phyloP scores from a whole-genome alignment of 371 early-diverging fungal species.

The Mortierella sp. region DNA sequence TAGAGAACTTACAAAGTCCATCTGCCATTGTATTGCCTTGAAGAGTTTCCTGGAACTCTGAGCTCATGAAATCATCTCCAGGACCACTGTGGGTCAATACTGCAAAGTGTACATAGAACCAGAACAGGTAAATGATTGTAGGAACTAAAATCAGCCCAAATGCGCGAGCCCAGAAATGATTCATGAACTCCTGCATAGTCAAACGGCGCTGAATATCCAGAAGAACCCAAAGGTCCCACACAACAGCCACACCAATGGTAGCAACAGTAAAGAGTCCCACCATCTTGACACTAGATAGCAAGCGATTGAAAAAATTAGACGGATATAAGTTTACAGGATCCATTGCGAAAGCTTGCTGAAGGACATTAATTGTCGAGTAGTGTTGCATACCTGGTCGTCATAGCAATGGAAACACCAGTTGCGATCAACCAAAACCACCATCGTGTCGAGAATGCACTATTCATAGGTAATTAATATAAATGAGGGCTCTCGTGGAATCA shows the following conservation, averaged over 20 bases:
- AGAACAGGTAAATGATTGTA: constrained; percentile 79
- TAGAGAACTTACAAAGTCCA: constrained; percentile 46
- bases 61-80: constrained; percentile 93
- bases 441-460: constrained; percentile 64
- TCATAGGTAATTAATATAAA: constrained; percentile 34
- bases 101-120: constrained; percentile 92
- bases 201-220: constrained; percentile 86
- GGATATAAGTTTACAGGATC: not conserved
- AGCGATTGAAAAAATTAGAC: not conserved
- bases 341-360: not conserved
- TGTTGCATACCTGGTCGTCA: constrained; percentile 68
- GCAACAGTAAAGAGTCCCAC: constrained; percentile 93
- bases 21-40: constrained; percentile 76
- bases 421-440: constrained; percentile 88
- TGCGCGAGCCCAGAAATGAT: constrained; percentile 77
- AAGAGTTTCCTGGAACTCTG: constrained; percentile 90
- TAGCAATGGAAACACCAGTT: constrained; percentile 79
- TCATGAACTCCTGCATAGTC: constrained; percentile 70
- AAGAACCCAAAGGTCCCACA: constrained; percentile 94
- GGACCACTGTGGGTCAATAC: constrained; percentile 83
- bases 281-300: constrained; percentile 87
- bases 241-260: constrained; percentile 85
- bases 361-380: not conserved
- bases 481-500: constrained; percentile 14
- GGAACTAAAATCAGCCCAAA: constrained; percentile 89